Percentiles rank a stretch among this genome's conserved stretches.
Evolutionary conservation across 345 rosid species (phyloP).

Genomic region (Noccaea bulbosa): DNA sequence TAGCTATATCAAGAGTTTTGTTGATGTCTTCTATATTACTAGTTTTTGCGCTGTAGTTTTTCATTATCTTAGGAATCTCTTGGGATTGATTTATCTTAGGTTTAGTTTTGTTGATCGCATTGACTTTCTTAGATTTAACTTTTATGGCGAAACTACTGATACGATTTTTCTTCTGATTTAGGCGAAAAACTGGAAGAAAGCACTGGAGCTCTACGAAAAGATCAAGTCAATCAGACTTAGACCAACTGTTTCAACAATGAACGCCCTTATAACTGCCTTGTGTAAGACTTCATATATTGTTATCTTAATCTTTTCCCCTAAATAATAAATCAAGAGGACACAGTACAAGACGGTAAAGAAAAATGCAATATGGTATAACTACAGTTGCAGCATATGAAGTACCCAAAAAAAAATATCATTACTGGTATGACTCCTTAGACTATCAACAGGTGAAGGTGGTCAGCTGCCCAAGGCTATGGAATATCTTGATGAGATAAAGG

Average conservation of each 20-base stretch:
- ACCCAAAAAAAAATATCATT: slow-evolving; percentile 9
- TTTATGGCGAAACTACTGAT: slow-evolving; percentile 30
- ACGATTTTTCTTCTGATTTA: slow-evolving; percentile 39
- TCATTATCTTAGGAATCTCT: neutral
- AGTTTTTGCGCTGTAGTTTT: slow-evolving; percentile 2
- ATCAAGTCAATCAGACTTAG: slow-evolving; percentile 67
- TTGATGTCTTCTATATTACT: slow-evolving; percentile 7
- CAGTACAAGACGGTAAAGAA: neutral
- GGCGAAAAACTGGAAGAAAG: slow-evolving; percentile 91
- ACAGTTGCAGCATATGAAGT: slow-evolving; percentile 14
- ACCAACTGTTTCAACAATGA: slow-evolving; percentile 79
- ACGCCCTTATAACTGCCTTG: slow-evolving; percentile 86
- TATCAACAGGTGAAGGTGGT: slow-evolving; percentile 78
- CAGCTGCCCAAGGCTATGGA: slow-evolving; percentile 81
- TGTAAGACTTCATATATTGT: slow-evolving; percentile 57
- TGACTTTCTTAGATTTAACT: slow-evolving; percentile 3
- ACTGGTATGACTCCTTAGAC: slow-evolving; percentile 30
- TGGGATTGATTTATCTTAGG: neutral
- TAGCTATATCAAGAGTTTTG: slow-evolving; percentile 23
- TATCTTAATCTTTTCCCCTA: slow-evolving; percentile 1
- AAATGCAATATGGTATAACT: slow-evolving; percentile 26
- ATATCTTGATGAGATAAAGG: slow-evolving; percentile 74
- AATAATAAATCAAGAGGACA: neutral
- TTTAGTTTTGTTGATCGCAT: neutral
- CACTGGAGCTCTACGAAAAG: slow-evolving; percentile 72